A percentile compares a stretch with the other conserved stretches of the same genome.
These are phyloP conservation scores for Colletotrichum sublineola DNA, from an alignment of 2,329 filamentous ascomycete species.

Conservation along the genomic window DNA sequence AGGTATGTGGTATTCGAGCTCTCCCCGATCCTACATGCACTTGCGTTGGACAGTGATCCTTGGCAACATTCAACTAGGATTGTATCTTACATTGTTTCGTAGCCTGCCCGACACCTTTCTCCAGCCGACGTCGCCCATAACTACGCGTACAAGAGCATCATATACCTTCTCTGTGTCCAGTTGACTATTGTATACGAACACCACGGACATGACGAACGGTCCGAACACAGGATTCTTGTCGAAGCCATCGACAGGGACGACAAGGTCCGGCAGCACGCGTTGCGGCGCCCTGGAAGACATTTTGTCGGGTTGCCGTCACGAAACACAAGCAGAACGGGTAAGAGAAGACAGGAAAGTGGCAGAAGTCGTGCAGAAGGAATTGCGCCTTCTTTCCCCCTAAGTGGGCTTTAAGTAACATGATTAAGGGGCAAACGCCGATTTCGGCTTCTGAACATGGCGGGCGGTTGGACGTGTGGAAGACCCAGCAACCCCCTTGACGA, in stretches of 20 bases:
- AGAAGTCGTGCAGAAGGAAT: not conserved
- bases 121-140: too few relatives aligned
- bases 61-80: not conserved
- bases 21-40: conserved; percentile 27
- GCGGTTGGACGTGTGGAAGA: not conserved
- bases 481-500: not conserved
- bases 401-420: not conserved
- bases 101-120: not conserved
- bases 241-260: not conserved
- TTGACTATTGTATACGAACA: not conserved
- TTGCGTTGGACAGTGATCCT: too few relatives aligned
- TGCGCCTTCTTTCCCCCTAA: not conserved
- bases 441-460: too few relatives aligned
- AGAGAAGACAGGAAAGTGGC: not conserved
- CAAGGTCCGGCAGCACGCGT: not conserved
- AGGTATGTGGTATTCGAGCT: conserved; percentile 59
- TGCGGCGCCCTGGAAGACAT: not conserved
- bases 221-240: not conserved
- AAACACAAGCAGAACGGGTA: not conserved
- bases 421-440: not conserved
- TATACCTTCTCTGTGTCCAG: too few relatives aligned
- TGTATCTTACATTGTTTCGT: not conserved
- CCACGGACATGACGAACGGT: not conserved
- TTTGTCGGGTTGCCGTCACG: not conserved
- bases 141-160: too few relatives aligned